Percentiles rank a stretch among this genome's conserved stretches.
phyloP scores from a whole-genome alignment of 306 rosid species.

The Cicer cuneatum region DNA sequence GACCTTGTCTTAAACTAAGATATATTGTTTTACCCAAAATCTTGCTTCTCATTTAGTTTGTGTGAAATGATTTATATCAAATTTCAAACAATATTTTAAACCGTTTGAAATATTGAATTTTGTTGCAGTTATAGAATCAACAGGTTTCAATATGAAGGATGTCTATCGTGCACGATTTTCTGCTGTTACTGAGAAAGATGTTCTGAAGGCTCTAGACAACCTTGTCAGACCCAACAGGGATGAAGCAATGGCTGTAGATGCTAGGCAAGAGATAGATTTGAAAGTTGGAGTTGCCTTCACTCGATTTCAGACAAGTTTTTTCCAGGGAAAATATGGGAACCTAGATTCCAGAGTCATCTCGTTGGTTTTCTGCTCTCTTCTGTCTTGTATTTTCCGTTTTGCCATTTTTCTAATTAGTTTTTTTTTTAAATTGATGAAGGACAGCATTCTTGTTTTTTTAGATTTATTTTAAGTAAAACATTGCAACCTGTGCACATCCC shows the following conservation, averaged over 20 bases:
- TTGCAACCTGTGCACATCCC: slow-evolving; percentile 19
- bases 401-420: background rate
- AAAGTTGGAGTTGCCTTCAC: slow-evolving; percentile 98
- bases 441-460: slow-evolving; percentile 32
- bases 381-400: slow-evolving; percentile 28
- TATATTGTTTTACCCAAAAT: slow-evolving; percentile 28
- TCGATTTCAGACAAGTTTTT: slow-evolving; percentile 84
- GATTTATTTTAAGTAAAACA: slow-evolving; percentile 32
- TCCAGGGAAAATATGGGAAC: slow-evolving; percentile 97
- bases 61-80: slow-evolving; percentile 35
- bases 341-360: slow-evolving; percentile 96
- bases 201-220: slow-evolving; percentile 82
- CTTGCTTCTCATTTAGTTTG: slow-evolving; percentile 26
- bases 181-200: slow-evolving; percentile 89
- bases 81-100: slow-evolving; percentile 33
- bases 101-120: slow-evolving; percentile 40
- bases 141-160: slow-evolving; percentile 67
- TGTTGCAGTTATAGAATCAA: slow-evolving; percentile 84
- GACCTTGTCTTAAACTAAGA: slow-evolving; percentile 14
- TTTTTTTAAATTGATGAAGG: slow-evolving; percentile 8
- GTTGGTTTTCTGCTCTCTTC: slow-evolving; percentile 65
- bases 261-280: slow-evolving; percentile 98
- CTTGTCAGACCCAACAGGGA: slow-evolving; percentile 83
- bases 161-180: slow-evolving; percentile 92
- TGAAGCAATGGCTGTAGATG: slow-evolving; percentile 95